A percentile compares a stretch with the other conserved stretches of the same genome.
phyloP scores from a whole-genome alignment of 2,329 filamentous ascomycete genomes.

The Talaromyces sp. region DNA sequence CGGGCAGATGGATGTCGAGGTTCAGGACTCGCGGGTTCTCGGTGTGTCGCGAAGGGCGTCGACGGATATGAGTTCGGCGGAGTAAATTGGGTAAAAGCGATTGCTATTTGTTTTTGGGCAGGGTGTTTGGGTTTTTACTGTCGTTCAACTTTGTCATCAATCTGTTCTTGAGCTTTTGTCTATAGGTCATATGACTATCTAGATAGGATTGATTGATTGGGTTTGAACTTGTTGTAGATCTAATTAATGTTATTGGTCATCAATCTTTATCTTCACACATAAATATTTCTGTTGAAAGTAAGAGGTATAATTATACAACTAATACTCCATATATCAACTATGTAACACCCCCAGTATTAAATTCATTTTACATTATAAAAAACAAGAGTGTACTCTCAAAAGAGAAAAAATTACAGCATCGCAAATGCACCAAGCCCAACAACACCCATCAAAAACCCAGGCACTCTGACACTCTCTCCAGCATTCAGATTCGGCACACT shows the following conservation, averaged over 20 bases:
- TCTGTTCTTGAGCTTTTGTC: not conserved
- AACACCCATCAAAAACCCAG: slow-evolving; percentile 31
- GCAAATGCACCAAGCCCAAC: slow-evolving; percentile 31
- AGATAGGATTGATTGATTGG: not conserved
- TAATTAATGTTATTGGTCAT: too few relatives aligned
- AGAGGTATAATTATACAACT: not conserved
- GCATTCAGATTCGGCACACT: slow-evolving; percentile 26
- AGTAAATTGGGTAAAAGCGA: not conserved
- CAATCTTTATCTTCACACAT: not conserved
- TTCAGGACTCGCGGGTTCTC: slow-evolving; percentile 1
- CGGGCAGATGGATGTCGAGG: slow-evolving; percentile 9
- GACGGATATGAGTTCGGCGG: not conserved
- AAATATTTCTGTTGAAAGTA: not conserved
- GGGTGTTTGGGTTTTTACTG: not conserved
- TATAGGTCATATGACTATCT: not conserved
- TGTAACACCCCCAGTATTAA: not conserved
- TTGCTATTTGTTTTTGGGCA: not conserved
- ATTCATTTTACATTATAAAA: not conserved
- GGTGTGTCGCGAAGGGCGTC: not conserved
- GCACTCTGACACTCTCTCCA: slow-evolving; percentile 27
- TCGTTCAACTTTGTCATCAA: not conserved
- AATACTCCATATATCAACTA: not conserved
- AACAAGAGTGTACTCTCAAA: not conserved
- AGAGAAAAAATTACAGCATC: slow-evolving; percentile 25
- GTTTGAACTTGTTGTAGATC: not conserved